Base-by-base conservation (phyloP, 306 rosid genomes). In the Ammopiptanthus mongolicus region DNA sequence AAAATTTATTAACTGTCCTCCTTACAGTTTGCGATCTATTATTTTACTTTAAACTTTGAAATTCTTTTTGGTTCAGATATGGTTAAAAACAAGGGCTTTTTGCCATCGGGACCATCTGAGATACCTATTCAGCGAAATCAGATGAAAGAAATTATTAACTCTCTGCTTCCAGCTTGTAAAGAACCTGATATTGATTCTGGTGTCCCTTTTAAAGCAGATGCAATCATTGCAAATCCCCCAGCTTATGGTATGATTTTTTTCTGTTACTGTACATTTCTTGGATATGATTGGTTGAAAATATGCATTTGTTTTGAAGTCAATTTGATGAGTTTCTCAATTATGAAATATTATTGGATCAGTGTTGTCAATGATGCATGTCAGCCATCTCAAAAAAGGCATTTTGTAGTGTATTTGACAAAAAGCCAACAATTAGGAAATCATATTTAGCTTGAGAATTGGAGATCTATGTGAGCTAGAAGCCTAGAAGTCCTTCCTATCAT, bases 61-160 rank as follows among this genome's bases (percentile, higher is more conserved):
- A 7, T 71, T 84, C 12, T 62, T 78, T 59, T 14, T 78, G 65
- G 80, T 51, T 78, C 89, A 96, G 99, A 90, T 89, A 96, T 96
- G 99, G 99, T 96, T 62, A 96, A 96, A 82, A 96, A 96, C 77
- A 96, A 96, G 85, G 99, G 99, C 53, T 96, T 96, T 88, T 84
- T 92, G 79, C 99, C 99, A 11, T 96, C 99, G 3, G 99, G 98
- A 73, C 99, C 99, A 75, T 96, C 98, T 69, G 99, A 96, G 62
- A 92, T 96, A 85, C 98, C 91, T 56, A 28, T 83, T 41, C 99
- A 96, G 78, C 86, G 99, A 80, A 90, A 89, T 82, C 99, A 96
- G 80, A 89, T 96, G 77, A 96, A 96, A 83, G 98, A 92, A 23
- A 92, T 96, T 65, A 96, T 96, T 64, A 69, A 80, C 68, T 92